Evolutionary conservation across 257 asterid species (phyloP).

Genomic region (Cordia subcordata): DNA sequence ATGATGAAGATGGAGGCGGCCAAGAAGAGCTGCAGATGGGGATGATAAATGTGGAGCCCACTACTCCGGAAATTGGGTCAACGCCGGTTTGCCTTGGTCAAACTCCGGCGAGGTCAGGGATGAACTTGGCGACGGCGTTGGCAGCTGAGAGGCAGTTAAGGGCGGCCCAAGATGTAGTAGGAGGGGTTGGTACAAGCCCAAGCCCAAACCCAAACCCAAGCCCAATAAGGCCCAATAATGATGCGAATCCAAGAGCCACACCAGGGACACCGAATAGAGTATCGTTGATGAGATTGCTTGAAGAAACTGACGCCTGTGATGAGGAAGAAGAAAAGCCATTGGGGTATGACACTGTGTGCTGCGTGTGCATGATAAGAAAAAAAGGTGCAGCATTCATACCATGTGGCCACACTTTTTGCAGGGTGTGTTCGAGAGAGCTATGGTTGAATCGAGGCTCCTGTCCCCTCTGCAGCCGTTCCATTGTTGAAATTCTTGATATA

Average conservation of each 20-base stretch:
- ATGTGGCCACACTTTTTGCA: conserved; percentile 95
- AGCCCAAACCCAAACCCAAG: conserved; percentile 4
- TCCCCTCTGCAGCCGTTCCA: conserved; percentile 85
- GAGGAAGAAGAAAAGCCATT: conserved; percentile 20
- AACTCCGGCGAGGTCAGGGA: conserved; percentile 40
- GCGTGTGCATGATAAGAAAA: conserved; percentile 95
- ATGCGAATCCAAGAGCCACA: conserved; percentile 7
- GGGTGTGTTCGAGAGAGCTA: conserved; percentile 87
- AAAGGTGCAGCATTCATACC: conserved; percentile 94
- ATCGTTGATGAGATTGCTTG: conserved; percentile 82
- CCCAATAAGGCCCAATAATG: conserved; percentile 11
- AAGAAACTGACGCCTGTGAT: conserved; percentile 66
- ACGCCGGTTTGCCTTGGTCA: conserved; percentile 23
- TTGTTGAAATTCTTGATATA: conserved; percentile 72
- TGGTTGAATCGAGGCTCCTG: conserved; percentile 86
- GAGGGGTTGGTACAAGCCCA: conserved; percentile 11
- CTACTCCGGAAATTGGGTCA: not conserved
- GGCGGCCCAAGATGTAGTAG: conserved; percentile 43
- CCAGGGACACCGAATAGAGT: conserved; percentile 46
- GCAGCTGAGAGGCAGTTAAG: conserved; percentile 72
- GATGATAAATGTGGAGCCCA: not conserved
- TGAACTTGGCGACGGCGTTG: conserved; percentile 82
- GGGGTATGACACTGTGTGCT: conserved; percentile 64
- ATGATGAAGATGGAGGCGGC: conserved; percentile 17
- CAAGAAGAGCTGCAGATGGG: not conserved